Percentiles rank a stretch among this genome's conserved stretches.
Conservation (phyloP, 1,139 yeast genomes). For the Kodamaea derodonti region DNA sequence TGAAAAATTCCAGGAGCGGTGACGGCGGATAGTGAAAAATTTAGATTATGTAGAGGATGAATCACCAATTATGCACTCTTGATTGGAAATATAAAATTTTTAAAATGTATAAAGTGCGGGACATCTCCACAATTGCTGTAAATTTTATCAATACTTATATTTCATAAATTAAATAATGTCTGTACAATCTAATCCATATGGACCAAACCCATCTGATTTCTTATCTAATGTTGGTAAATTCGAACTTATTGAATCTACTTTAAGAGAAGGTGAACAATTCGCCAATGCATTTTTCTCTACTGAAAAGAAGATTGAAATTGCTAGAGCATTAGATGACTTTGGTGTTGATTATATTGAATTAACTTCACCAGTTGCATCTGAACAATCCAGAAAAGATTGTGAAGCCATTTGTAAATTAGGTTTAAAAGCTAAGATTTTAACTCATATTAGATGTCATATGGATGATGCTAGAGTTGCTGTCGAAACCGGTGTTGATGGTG, state of each 20-base stretch:
- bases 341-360: conserved; percentile 98
- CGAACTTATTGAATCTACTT: conserved; percentile 90
- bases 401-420: conserved; percentile 98
- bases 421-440: conserved; percentile 86
- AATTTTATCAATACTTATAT: no score
- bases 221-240: conserved; percentile 86
- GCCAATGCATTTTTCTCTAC: conserved; percentile 96
- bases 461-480: conserved; percentile 97
- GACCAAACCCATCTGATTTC: conserved; percentile 91
- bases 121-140: no score
- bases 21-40: no score
- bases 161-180: no score
- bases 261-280: conserved; percentile 98
- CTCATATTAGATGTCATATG: conserved; percentile 97
- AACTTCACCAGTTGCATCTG: conserved; percentile 96
- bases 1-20: no score
- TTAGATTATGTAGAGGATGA: no score
- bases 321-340: conserved; percentile 94
- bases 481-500: conserved; percentile 98
- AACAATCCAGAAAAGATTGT: conserved; percentile 89
- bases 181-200: conserved; percentile 66
- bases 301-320: conserved; percentile 95
- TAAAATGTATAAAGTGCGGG: no score
- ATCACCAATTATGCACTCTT: not conserved
- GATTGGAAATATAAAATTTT: not conserved